These are phyloP conservation scores for Thelonectria discophora DNA, from an alignment of 2,329 filamentous ascomycete species.

Conservation along the genomic window DNA sequence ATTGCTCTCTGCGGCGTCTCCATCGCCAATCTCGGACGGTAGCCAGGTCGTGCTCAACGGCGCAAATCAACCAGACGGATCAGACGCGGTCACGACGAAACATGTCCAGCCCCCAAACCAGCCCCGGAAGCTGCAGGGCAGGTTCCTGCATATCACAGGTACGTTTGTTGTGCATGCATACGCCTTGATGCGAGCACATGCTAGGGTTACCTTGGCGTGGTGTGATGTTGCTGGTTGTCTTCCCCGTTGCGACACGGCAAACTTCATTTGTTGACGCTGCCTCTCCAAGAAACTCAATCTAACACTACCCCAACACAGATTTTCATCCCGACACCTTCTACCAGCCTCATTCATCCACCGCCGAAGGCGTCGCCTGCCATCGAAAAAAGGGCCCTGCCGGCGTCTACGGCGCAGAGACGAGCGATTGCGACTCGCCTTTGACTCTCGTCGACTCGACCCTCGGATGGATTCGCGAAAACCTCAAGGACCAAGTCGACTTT, in stretches of 20 bases:
- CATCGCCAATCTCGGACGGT: slow-evolving; percentile 37
- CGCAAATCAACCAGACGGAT: slow-evolving; percentile 23
- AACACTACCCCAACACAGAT: slow-evolving; percentile 62
- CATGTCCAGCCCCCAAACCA: slow-evolving; percentile 31
- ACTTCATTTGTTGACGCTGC: slow-evolving; percentile 24
- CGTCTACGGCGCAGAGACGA: slow-evolving; percentile 83
- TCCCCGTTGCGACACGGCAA: neutral
- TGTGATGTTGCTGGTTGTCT: slow-evolving; percentile 7
- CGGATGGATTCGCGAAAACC: slow-evolving; percentile 81
- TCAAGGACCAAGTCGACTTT: slow-evolving; percentile 85
- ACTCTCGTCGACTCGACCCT: slow-evolving; percentile 88
- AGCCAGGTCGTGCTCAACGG: slow-evolving; percentile 32
- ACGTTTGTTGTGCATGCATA: slow-evolving; percentile 42
- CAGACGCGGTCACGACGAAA: slow-evolving; percentile 25
- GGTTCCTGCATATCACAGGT: slow-evolving; percentile 92
- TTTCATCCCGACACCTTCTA: slow-evolving; percentile 93
- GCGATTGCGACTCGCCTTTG: slow-evolving; percentile 86
- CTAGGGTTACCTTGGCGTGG: slow-evolving; percentile 17
- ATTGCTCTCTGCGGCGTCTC: slow-evolving; percentile 32
- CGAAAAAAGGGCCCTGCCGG: slow-evolving; percentile 79
- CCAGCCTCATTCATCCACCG: slow-evolving; percentile 77
- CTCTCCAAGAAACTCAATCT: slow-evolving; percentile 25
- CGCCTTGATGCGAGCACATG: slow-evolving; percentile 7
- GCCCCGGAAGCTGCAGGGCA: slow-evolving; percentile 68
- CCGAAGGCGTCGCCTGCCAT: slow-evolving; percentile 78